Conservation (phyloP, 2,329 filamentous ascomycete species). For the Cytospora paraplurivora region DNA sequence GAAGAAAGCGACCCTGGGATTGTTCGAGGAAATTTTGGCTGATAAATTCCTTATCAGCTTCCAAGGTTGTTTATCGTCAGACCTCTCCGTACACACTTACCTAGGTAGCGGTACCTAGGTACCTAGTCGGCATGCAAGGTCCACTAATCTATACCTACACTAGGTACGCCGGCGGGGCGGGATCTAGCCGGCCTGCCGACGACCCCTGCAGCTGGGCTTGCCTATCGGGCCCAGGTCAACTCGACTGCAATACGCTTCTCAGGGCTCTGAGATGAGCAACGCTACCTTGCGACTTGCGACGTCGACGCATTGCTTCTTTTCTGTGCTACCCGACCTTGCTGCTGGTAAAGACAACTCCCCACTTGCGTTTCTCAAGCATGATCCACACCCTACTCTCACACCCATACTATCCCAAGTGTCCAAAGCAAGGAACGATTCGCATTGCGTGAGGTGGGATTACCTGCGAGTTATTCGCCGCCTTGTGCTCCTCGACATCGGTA, state of each 20-base stretch:
- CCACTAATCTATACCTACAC: neutral
- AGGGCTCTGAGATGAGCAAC: neutral
- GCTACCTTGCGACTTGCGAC: neutral
- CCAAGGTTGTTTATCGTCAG: conserved; percentile 5
- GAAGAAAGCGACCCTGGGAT: neutral
- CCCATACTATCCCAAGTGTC: conserved; percentile 5
- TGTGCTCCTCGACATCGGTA: conserved; percentile 7
- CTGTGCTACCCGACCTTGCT: neutral
- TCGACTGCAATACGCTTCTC: neutral
- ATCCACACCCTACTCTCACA: neutral
- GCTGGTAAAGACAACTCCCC: neutral
- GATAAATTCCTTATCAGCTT: conserved; percentile 5
- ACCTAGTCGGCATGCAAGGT: no score
- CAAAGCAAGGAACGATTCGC: conserved; percentile 3
- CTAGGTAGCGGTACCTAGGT: no score
- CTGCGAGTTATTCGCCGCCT: conserved; percentile 14
- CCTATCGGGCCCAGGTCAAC: neutral
- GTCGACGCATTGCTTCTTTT: conserved; percentile 1
- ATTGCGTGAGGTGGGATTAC: conserved; percentile 2
- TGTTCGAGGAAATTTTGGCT: conserved; percentile 20
- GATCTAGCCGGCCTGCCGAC: neutral
- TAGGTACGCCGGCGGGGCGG: neutral
- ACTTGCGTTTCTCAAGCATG: neutral
- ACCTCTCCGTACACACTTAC: neutral
- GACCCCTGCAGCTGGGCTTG: neutral